Evolutionary conservation across 495 filamentous ascomycete species (phyloP).

Genomic region (Penicillium soppii): DNA sequence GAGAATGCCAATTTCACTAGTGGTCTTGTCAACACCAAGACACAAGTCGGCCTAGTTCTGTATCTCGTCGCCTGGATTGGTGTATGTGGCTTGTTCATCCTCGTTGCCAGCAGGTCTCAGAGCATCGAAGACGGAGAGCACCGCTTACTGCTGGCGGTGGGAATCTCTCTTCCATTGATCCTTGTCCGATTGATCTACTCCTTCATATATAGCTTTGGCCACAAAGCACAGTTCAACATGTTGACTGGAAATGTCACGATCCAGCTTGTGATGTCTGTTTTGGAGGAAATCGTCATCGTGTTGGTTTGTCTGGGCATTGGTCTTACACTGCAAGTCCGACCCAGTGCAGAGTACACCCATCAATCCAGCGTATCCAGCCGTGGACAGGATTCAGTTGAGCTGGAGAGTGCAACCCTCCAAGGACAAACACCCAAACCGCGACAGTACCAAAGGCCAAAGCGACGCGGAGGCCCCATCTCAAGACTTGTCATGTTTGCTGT

Average conservation of each 20-base stretch:
- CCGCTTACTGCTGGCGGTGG: constrained; percentile 29
- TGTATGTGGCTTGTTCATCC: constrained; percentile 5
- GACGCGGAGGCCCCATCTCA: background rate
- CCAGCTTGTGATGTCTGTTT: constrained; percentile 8
- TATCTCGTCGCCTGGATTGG: constrained; percentile 21
- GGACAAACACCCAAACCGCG: background rate
- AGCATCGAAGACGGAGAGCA: constrained; percentile 24
- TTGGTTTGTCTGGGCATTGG: constrained; percentile 22
- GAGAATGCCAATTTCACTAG: constrained; percentile 2
- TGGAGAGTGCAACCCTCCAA: background rate
- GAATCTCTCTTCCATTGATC: constrained; percentile 29
- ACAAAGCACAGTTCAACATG: constrained; percentile 3
- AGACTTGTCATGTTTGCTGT: background rate
- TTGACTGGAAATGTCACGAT: constrained; percentile 9
- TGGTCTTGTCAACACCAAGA: constrained; percentile 4
- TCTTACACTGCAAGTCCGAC: constrained; percentile 19
- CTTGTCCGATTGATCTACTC: constrained; percentile 35
- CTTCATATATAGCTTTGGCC: constrained; percentile 21
- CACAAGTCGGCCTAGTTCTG: constrained; percentile 16
- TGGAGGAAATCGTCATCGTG: constrained; percentile 10
- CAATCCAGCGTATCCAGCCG: background rate
- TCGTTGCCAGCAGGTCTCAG: background rate
- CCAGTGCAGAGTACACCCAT: background rate
- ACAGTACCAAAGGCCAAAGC: background rate
- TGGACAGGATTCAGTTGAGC: background rate